Conservation (phyloP, 352 stramenopile species). For the Globisporangium heterothallicum region DNA sequence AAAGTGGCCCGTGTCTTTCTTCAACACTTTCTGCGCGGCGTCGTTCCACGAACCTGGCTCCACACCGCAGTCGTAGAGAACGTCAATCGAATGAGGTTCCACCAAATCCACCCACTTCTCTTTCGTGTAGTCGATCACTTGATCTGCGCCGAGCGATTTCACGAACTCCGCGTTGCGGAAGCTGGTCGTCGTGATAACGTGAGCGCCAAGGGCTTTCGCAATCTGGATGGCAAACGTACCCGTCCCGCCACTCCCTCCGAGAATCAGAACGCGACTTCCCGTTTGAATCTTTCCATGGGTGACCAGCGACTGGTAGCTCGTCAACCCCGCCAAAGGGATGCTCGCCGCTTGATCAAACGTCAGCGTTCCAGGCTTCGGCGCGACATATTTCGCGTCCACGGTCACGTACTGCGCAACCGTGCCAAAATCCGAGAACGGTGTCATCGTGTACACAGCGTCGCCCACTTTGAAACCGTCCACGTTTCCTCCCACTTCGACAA, state of each 20-base stretch:
- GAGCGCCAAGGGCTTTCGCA: conserved; percentile 45
- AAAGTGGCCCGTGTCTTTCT: conserved; percentile 19
- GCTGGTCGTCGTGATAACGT: conserved; percentile 49
- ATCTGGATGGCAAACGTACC: conserved; percentile 57
- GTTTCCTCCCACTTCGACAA: background rate
- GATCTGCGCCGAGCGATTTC: conserved; percentile 28
- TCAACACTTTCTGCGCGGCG: conserved; percentile 26
- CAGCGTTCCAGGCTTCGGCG: conserved; percentile 43
- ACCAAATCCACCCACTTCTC: conserved; percentile 24
- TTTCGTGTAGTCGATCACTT: conserved; percentile 57
- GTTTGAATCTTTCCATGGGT: conserved; percentile 24
- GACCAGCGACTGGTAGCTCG: conserved; percentile 46
- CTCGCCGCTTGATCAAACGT: conserved; percentile 50
- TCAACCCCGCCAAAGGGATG: conserved; percentile 43
- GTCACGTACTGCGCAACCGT: conserved; percentile 51
- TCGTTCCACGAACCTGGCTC: conserved; percentile 22
- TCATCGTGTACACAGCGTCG: conserved; percentile 59
- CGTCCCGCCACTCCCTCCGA: conserved; percentile 56
- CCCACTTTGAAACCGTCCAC: conserved; percentile 10
- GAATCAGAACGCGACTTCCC: conserved; percentile 38
- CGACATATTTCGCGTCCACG: conserved; percentile 31
- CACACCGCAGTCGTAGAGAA: conserved; percentile 26
- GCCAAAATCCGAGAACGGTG: conserved; percentile 26
- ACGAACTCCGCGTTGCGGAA: conserved; percentile 31
- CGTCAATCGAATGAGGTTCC: conserved; percentile 31